Evolutionary conservation across 441 rosid species (phyloP).

Genomic region (Metrosideros polymorpha): DNA sequence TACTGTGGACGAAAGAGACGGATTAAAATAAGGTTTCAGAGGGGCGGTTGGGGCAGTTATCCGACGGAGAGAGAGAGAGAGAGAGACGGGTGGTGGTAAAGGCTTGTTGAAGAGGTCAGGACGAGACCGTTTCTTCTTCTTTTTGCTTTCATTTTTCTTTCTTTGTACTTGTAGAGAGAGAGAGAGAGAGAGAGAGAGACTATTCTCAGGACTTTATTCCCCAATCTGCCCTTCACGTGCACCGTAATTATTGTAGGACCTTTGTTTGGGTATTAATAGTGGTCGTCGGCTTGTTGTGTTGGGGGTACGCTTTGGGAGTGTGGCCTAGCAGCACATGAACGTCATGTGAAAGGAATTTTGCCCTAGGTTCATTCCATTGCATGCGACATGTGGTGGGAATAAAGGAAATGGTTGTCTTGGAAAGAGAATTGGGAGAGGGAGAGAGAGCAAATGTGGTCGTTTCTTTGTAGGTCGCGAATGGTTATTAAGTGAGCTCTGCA

Average conservation of each 20-base stretch:
- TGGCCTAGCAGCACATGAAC: background rate
- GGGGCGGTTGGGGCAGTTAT: constrained; percentile 1
- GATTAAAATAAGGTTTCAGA: background rate
- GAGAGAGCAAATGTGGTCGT: background rate
- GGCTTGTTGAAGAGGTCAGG: background rate
- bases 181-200: too few species aligned
- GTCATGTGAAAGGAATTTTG: background rate
- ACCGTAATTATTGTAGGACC: background rate
- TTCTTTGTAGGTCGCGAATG: background rate
- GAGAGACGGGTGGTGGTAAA: background rate
- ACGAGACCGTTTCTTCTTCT: constrained; percentile 6
- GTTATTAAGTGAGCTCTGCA: fast-evolving
- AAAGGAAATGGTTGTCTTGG: background rate
- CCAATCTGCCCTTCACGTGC: background rate
- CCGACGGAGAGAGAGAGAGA: background rate
- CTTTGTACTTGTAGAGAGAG: background rate
- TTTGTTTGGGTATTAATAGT: background rate
- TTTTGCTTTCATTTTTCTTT: background rate
- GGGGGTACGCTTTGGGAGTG: background rate
- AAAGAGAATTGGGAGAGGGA: background rate
- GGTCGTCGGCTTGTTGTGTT: background rate
- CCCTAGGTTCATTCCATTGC: background rate
- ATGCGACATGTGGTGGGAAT: background rate
- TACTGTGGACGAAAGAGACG: background rate
- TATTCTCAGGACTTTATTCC: too few species aligned